Evolutionary conservation across 441 rosid genomes (phyloP), one percentile per base, ranked within the genome.

Genomic region (Arabidopsis lyrata): DNA sequence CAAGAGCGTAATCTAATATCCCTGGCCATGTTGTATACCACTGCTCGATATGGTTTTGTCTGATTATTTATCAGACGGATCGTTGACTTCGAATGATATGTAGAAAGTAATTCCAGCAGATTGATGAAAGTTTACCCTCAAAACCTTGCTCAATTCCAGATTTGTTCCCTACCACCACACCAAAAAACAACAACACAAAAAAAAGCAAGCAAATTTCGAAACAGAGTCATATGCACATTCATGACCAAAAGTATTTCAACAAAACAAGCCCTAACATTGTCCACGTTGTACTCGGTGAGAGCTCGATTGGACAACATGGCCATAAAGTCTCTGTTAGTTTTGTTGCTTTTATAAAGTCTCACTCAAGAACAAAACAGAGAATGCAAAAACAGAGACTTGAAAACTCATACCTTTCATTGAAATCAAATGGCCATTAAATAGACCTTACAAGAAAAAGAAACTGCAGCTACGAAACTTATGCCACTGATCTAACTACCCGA

Each of bases 21-120:
- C 12, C 14, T n/a, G 6, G 44, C 6, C n/a, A n/a, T n/a, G n/a
- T n/a, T n/a, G n/a, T n/a, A 24, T 44, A 68, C 73, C 4, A 55
- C 32, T 3, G 73, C 73, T 44, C 12, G 54, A 18, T 42, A 68
- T 2, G 15, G 65, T 13, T 12, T 44, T 2, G 45, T 32, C 56
- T 18, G 22, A 32, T 68, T 68, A 44, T 1, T 1, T 57, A 27
- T 41, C 22, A 4, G 50, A 39, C 2, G 62, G 72, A 32, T 68
- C 73, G 22, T 20, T 58, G 36, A n/a, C 74, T 35, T 69, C 27
- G 39, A 70, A 70, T 6, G 58, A 14, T 8, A 69, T 22, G 47
- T 58, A 58, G 29, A 11, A 4, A 1, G 58, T 6, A 12, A 12
- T 0, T 36, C 4, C 66, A 22, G 49, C n/a, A n/a, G 66, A 47